Base-by-base conservation (phyloP, 1,139 yeast species). In the Torulaspora pretoriensis region DNA sequence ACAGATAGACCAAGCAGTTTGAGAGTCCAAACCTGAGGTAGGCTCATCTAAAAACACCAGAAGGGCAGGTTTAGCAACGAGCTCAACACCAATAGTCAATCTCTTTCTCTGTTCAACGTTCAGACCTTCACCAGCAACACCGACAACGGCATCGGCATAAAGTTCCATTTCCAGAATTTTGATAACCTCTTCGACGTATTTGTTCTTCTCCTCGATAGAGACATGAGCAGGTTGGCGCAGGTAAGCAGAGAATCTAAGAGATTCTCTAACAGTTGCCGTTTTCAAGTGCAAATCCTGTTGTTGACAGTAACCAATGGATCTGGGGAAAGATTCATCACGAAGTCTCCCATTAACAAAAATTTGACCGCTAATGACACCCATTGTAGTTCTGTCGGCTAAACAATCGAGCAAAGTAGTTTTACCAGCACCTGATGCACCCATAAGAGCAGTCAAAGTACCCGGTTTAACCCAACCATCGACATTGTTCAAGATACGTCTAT, bases 361-460 rank as follows among this genome's bases (percentile, higher is more conserved):
- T 49, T 75, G 74, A 61, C 94, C 94, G 35, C 88, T 75, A 39
- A 84, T 83, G 38, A 81, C 81, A 68, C 94, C 94, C 72, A 78
- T 76, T 17, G 89, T 83, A 30, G 83, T 83, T 67, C 95, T 79
- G 55, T 81, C 82, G 24, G 92, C 87, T 53, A 84, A 71, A 50
- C 85, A 84, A 67, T 84, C 88, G 49, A 85, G 70, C 38, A 80
- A 62, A 1, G 94, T 84, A 12, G 94, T 85, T 61, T 84, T 84
- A 71, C 94, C 94, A 41, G 94, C 94, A 68, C 95, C 95, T 17
- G 94, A 83, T 16, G 90, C 84, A 53, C 95, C 95, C 94, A 85
- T 83, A 35, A 83, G 69, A 7, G 92, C 92, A 33, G 89, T 83
- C 53, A 83, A 68, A 10, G 83, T 79, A 52, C 84, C 83, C 9